phyloP scores from a whole-genome alignment of 495 filamentous ascomycete species.

The Bathelium albidoporum region DNA sequence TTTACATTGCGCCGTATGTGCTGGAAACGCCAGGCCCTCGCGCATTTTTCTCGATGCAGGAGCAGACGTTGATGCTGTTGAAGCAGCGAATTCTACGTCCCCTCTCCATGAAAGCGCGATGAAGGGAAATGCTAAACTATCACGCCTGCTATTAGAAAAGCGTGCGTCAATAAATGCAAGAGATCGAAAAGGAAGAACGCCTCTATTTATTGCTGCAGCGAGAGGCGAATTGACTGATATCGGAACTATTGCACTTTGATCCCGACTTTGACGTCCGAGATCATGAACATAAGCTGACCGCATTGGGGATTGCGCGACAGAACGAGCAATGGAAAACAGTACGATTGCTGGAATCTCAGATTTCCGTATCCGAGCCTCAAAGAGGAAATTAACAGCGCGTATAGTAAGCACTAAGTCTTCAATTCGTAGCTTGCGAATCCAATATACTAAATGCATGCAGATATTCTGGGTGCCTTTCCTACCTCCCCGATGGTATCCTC shows the following conservation, averaged over 20 bases:
- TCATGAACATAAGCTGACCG: not conserved
- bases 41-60: not conserved
- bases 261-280: not conserved
- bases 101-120: not conserved
- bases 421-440: not conserved
- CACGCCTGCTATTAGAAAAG: not conserved
- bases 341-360: not conserved
- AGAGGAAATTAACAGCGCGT: not conserved
- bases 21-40: not conserved
- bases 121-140: not conserved
- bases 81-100: not conserved
- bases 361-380: not conserved
- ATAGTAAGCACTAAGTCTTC: not conserved
- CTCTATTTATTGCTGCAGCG: not conserved
- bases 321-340: not conserved
- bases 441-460: not conserved
- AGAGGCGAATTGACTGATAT: not conserved
- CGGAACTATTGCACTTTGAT: not conserved
- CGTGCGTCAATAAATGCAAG: not conserved
- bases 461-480: not conserved
- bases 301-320: not conserved
- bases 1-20: not conserved
- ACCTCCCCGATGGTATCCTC: not conserved
- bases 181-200: not conserved
- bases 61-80: not conserved